A percentile compares a stretch with the other conserved stretches of the same genome.
Evolutionary conservation across 306 rosid species (phyloP).

Genomic region (Trifolium subterraneum): DNA sequence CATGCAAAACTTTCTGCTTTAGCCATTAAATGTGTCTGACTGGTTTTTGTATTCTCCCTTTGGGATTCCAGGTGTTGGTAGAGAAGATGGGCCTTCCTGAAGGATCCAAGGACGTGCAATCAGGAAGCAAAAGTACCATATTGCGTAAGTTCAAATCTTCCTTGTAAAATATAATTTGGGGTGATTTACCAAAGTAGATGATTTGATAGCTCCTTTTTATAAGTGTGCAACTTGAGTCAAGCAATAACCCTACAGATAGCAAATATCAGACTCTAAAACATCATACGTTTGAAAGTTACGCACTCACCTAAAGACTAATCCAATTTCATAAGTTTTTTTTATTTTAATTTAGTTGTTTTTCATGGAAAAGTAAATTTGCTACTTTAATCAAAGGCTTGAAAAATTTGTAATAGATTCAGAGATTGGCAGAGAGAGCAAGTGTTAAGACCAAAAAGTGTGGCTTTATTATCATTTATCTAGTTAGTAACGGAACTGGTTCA

Average conservation of each 20-base stretch:
- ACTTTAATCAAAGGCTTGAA: conserved; percentile 4
- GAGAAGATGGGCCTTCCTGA: conserved; percentile 93
- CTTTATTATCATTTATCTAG: not conserved
- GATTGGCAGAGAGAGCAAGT: conserved; percentile 9
- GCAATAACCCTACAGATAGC: too few species aligned
- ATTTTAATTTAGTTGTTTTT: not conserved
- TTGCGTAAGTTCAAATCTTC: conserved; percentile 59
- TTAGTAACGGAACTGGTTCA: conserved; percentile 13
- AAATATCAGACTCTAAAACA: too few species aligned
- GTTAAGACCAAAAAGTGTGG: not conserved
- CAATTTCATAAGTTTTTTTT: not conserved
- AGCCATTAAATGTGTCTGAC: conserved; percentile 26
- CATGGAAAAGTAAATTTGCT: not conserved
- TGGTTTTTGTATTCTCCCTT: conserved; percentile 28
- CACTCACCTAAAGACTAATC: not conserved
- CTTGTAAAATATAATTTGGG: not conserved
- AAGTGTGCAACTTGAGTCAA: too few species aligned
- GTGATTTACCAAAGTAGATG: not conserved
- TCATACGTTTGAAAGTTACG: too few species aligned
- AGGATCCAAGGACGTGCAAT: conserved; percentile 41
- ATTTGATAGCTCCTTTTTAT: conserved; percentile 7
- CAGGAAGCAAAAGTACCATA: conserved; percentile 42
- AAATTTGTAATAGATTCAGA: conserved; percentile 20
- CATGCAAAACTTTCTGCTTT: not conserved
- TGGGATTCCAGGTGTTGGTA: conserved; percentile 70